Conservation (phyloP, 176 grass and related monocot species). For the Hyparrhenia diplandra region DNA sequence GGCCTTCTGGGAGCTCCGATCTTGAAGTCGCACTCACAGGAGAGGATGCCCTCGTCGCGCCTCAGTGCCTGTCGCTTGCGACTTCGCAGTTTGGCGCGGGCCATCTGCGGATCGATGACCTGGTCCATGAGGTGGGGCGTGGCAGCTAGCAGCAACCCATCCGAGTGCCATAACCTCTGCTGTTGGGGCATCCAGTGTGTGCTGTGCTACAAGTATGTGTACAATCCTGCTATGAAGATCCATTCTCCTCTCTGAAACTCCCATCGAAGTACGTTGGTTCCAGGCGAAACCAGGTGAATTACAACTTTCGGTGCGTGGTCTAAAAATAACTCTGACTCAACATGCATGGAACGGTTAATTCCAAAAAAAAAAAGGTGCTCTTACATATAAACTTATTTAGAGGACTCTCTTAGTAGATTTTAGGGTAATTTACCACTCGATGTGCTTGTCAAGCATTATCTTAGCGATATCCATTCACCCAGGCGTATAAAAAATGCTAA, state of each 20-base stretch:
- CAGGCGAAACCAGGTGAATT: too few species aligned
- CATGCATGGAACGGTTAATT: background rate
- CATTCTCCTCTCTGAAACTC: too few species aligned
- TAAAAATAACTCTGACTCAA: background rate
- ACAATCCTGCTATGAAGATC: background rate
- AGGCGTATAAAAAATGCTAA: too few species aligned
- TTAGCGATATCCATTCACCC: too few species aligned
- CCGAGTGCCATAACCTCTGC: background rate
- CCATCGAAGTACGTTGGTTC: too few species aligned
- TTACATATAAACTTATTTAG: too few species aligned
- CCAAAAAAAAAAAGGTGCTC: background rate
- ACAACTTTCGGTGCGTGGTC: too few species aligned
- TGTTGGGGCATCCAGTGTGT: background rate
- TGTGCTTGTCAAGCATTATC: too few species aligned
- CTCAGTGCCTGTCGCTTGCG: background rate
- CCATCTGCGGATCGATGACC: too few species aligned
- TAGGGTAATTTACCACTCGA: too few species aligned
- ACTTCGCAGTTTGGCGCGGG: background rate
- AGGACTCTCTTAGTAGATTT: too few species aligned
- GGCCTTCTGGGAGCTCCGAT: background rate
- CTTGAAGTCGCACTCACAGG: background rate
- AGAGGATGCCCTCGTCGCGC: background rate
- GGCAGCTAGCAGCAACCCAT: background rate
- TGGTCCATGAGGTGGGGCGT: too few species aligned
- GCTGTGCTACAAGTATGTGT: background rate